phyloP scores from a whole-genome alignment of 2,329 filamentous ascomycete genomes.

The Raffaelea albimanens region DNA sequence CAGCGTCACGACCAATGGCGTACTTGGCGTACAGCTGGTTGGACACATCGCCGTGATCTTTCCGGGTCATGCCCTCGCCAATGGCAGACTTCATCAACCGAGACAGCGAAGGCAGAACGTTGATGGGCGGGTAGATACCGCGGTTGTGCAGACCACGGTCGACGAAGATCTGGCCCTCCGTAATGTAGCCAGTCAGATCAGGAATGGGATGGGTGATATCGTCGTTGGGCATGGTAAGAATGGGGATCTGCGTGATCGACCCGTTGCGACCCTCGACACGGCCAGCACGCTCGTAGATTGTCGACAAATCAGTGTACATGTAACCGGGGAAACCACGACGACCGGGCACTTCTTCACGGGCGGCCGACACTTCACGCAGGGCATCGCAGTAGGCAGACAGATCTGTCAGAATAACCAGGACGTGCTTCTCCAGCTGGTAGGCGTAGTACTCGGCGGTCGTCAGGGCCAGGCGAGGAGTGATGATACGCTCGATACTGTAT shows the following conservation, averaged over 20 bases:
- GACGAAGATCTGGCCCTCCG: constrained; percentile 96
- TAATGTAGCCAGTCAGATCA: constrained; percentile 98
- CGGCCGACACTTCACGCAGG: constrained; percentile 94
- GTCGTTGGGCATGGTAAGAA: constrained; percentile 99
- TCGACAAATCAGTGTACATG: constrained; percentile 99
- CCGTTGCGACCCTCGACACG: constrained; percentile 95
- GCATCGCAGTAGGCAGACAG: constrained; percentile 97
- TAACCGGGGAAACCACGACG: constrained; percentile 99
- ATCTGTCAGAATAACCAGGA: constrained; percentile 96
- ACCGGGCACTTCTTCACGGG: constrained; percentile 96
- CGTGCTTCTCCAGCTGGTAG: constrained; percentile 99
- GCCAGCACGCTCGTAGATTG: constrained; percentile 97
- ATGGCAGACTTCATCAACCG: constrained; percentile 99
- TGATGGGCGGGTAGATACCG: constrained; percentile 97
- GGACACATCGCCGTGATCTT: constrained; percentile 95
- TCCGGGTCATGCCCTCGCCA: constrained; percentile 90
- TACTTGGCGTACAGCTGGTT: constrained; percentile 99
- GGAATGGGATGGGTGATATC: constrained; percentile 99
- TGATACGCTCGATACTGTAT: constrained; percentile 92
- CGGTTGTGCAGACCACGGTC: constrained; percentile 92
- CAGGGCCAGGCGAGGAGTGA: constrained; percentile 93
- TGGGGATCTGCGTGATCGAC: constrained; percentile 98
- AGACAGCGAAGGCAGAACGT: constrained; percentile 92
- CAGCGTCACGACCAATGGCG: constrained; percentile 95
- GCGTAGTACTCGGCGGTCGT: constrained; percentile 99